phyloP scores from a whole-genome alignment of 306 rosid genomes.

The Prunus armeniaca region DNA sequence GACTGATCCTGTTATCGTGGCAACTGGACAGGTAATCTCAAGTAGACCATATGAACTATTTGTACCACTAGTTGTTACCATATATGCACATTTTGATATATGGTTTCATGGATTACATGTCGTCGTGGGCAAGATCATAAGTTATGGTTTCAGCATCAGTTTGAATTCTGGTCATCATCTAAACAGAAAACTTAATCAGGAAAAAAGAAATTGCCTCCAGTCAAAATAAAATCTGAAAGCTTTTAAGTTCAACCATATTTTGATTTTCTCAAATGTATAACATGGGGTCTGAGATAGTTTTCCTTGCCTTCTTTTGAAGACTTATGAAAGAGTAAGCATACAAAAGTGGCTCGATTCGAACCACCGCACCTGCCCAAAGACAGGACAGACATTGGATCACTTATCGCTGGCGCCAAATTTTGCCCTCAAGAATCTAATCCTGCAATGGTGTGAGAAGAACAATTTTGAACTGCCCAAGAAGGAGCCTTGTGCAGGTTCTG shows the following conservation, averaged over 20 bases:
- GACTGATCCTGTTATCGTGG: slow-evolving; percentile 85
- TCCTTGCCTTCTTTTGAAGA: slow-evolving; percentile 40
- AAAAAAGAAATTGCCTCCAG: background rate
- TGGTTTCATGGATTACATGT: slow-evolving; percentile 2
- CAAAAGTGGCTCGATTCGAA: slow-evolving; percentile 71
- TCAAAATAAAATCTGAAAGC: background rate
- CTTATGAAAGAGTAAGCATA: slow-evolving; percentile 87
- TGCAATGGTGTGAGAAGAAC: slow-evolving; percentile 68
- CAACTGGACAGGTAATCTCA: slow-evolving; percentile 77
- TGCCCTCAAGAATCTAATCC: slow-evolving; percentile 56
- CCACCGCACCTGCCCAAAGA: slow-evolving; percentile 58
- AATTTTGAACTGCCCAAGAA: slow-evolving; percentile 51
- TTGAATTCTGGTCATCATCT: background rate
- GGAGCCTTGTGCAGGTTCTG: slow-evolving; percentile 26
- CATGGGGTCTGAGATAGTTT: slow-evolving; percentile 21
- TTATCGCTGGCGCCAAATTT: slow-evolving; percentile 51
- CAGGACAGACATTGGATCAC: slow-evolving; percentile 47
- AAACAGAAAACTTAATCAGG: background rate
- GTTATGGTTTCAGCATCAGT: background rate
- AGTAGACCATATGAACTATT: background rate
- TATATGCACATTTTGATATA: background rate
- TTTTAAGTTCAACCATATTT: background rate
- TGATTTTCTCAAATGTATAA: slow-evolving; percentile 9
- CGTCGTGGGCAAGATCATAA: background rate
- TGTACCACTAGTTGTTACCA: background rate